Percentiles rank a stretch among this genome's conserved stretches.
These are phyloP conservation scores for Penicillium parvum DNA, from an alignment of 495 filamentous ascomycete species.

Conservation along the genomic window DNA sequence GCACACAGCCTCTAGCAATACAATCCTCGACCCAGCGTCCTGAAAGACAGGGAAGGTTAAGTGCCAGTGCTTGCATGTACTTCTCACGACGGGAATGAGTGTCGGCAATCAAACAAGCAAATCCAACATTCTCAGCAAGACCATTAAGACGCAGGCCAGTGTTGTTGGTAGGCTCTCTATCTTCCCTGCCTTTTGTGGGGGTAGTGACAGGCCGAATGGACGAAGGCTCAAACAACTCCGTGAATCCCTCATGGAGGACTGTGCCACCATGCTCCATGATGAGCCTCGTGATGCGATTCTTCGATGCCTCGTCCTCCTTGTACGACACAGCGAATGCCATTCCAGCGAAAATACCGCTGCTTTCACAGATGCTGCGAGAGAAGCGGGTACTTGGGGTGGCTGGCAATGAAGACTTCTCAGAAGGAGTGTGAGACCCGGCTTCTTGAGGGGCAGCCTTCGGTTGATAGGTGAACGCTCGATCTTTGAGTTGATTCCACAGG, in stretches of 20 bases:
- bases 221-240: slow-evolving; percentile 69
- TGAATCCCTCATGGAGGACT: slow-evolving; percentile 72
- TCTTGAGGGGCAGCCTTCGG: slow-evolving; percentile 19
- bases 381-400: slow-evolving; percentile 39
- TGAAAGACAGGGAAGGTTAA: slow-evolving; percentile 81
- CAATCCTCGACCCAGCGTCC: slow-evolving; percentile 78
- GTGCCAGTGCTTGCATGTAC: slow-evolving; percentile 90
- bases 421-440: slow-evolving; percentile 34
- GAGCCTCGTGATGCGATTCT: slow-evolving; percentile 45
- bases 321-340: slow-evolving; percentile 83
- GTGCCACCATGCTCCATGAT: slow-evolving; percentile 63
- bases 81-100: slow-evolving; percentile 84
- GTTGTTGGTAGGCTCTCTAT: slow-evolving; percentile 6
- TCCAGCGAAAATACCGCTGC: slow-evolving; percentile 55
- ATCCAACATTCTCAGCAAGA: slow-evolving; percentile 56
- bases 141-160: slow-evolving; percentile 44
- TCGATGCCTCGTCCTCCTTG: slow-evolving; percentile 50
- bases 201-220: slow-evolving; percentile 29
- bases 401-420: slow-evolving; percentile 38
- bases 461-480: slow-evolving; percentile 35
- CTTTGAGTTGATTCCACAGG: slow-evolving; percentile 47
- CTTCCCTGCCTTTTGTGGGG: slow-evolving; percentile 20
- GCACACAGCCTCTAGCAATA: slow-evolving; percentile 48
- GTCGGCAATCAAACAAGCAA: slow-evolving; percentile 82
- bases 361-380: slow-evolving; percentile 33